These are phyloP conservation scores for Diophrys sp. DNA, from an alignment of 73 alveolate genomes.

Conservation along the genomic window DNA sequence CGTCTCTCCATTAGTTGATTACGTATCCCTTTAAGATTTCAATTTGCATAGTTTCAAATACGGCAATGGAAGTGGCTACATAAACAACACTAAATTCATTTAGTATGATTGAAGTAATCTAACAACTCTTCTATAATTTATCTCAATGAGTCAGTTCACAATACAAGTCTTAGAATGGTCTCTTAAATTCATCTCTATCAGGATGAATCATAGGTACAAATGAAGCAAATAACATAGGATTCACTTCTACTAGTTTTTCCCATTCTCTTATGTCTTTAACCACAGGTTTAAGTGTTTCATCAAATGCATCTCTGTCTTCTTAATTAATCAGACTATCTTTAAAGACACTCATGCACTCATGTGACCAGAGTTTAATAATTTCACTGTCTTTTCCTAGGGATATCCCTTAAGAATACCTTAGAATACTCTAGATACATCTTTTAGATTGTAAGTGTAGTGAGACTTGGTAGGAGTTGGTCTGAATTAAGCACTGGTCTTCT, in stretches of 20 bases:
- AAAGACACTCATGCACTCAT: slow-evolving; percentile 99
- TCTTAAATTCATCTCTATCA: slow-evolving; percentile 72
- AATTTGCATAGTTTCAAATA: slow-evolving; percentile 69
- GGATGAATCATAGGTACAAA: slow-evolving; percentile 86
- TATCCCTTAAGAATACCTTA: slow-evolving; percentile 93
- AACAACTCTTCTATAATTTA: slow-evolving; percentile 47
- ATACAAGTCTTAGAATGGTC: slow-evolving; percentile 64
- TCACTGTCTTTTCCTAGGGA: slow-evolving; percentile 79
- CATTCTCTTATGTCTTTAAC: slow-evolving; percentile 84
- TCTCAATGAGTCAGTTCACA: slow-evolving; percentile 86
- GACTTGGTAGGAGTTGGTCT: slow-evolving; percentile 99
- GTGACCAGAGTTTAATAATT: slow-evolving; percentile 97
- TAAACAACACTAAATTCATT: slow-evolving; percentile 98
- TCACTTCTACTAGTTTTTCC: slow-evolving; percentile 79
- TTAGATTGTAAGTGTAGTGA: slow-evolving; percentile 98
- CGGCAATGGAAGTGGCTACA: slow-evolving; percentile 98
- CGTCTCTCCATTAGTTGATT: slow-evolving; percentile 89
- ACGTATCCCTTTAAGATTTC: slow-evolving; percentile 84
- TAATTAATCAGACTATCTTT: slow-evolving; percentile 96
- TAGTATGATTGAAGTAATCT: slow-evolving; percentile 69
- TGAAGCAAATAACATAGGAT: slow-evolving; percentile 90
- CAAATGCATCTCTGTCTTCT: slow-evolving; percentile 89
- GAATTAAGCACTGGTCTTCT: slow-evolving; percentile 32
- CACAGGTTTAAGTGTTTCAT: slow-evolving; percentile 85
- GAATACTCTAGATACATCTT: slow-evolving; percentile 98